Base-by-base conservation (phyloP, 2,329 filamentous ascomycete species). In the Arthrobotrys iridis region DNA sequence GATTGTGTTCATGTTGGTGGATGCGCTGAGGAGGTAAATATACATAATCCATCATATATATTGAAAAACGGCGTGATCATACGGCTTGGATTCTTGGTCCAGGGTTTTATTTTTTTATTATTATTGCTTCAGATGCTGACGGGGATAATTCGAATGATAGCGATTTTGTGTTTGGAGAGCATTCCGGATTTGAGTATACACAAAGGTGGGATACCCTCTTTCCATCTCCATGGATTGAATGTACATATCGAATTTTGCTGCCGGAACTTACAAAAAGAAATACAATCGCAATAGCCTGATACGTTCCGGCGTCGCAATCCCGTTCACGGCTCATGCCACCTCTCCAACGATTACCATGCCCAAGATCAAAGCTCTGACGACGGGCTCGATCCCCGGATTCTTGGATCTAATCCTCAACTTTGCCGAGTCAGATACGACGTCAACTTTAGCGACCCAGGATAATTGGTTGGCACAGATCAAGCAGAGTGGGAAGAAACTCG, bases 291-390 rank as follows among this genome's bases (percentile, higher is more conserved):
- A 20, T 80, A 96, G 93, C 79, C 86, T 98, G 78, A 96, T 98
- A 81, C 88, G 90, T 80, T 86, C 89, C 82, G 94, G 94, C 72
- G 87, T 87, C 71, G 96, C 95, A 4, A 85, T 98, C 37, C 95
- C 95, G 2, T 99, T 96, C 81, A 99, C 95, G 30, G 94, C 94
- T 33, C 91, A 97, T 86, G 95, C 95, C 15, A 91, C 92, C n/a
- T 93, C 96, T 59, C 95, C 95, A 1, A 99, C 95, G 5, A 94
- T 99, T 76, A 99, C 95, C 15, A 98, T 99, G 95, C 95, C 95
- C 43, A 90, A 94, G 77, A 89, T 99, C 80, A 99, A 99, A 84
- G 93, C 95, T 55, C 93, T 99, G 77, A 99, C 95, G 0, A 98
- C 95, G 0, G 95, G 95, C 76, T 97, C 94, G 1, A 95, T 97